phyloP scores from a whole-genome alignment of 139 green algal genomes.

The Chlorella vulgaris region DNA sequence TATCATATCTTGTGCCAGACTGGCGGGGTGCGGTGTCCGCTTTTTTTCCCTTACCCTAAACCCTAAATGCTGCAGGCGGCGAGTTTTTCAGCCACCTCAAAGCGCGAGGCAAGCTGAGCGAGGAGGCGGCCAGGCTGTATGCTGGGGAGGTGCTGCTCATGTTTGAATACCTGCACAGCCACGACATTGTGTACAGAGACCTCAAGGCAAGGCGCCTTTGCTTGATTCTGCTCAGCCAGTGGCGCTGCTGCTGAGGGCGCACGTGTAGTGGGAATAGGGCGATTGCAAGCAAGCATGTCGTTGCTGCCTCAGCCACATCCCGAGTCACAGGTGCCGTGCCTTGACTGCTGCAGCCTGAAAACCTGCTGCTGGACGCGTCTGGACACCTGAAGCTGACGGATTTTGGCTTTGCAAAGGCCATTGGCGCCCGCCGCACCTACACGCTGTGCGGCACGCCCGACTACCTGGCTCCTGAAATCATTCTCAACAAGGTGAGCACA shows the following conservation, averaged over 20 bases:
- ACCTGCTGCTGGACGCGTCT: slow-evolving; percentile 78
- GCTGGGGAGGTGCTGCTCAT: slow-evolving; percentile 82
- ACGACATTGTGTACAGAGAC: slow-evolving; percentile 72
- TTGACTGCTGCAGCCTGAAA: slow-evolving; percentile 71
- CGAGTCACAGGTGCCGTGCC: too few species aligned
- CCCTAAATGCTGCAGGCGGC: slow-evolving; percentile 21
- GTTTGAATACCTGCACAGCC: slow-evolving; percentile 50
- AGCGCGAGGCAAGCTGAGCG: slow-evolving; percentile 38
- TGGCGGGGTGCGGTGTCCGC: too few species aligned
- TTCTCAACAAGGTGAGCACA: slow-evolving; percentile 48
- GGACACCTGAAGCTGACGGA: slow-evolving; percentile 93
- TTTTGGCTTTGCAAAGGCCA: slow-evolving; percentile 86
- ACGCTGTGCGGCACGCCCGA: slow-evolving; percentile 91
- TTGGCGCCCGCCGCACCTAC: slow-evolving; percentile 24
- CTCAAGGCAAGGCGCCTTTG: slow-evolving; percentile 47
- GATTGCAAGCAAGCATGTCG: too few species aligned
- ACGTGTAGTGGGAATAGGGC: too few species aligned
- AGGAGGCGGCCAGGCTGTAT: slow-evolving; percentile 65
- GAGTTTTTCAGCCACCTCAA: slow-evolving; percentile 66
- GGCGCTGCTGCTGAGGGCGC: too few species aligned
- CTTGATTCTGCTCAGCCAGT: too few species aligned
- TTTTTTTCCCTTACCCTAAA: too few species aligned
- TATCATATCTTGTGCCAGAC: too few species aligned
- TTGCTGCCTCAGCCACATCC: too few species aligned
- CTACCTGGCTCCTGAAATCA: slow-evolving; percentile 69